A percentile compares a stretch with the other conserved stretches of the same genome.
These are phyloP conservation scores for Venturiaceae sp. DNA, from an alignment of 2,329 filamentous ascomycete genomes.

Conservation along the genomic window DNA sequence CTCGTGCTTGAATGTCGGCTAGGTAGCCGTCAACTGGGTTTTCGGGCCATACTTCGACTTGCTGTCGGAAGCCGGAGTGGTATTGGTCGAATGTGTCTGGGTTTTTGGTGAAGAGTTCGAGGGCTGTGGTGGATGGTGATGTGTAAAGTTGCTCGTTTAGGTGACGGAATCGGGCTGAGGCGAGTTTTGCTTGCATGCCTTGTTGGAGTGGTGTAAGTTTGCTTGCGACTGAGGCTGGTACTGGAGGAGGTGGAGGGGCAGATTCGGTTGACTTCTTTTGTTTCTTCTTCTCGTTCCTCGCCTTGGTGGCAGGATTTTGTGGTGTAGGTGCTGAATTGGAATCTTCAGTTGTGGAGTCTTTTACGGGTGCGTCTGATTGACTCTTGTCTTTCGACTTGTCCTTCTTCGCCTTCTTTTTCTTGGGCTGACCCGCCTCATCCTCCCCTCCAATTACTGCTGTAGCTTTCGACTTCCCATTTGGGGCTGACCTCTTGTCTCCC, in stretches of 20 bases:
- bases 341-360: constrained; percentile 13
- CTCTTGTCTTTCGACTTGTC: constrained; percentile 27
- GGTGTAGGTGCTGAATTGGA: not conserved
- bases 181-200: constrained; percentile 88
- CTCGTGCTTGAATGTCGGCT: constrained; percentile 57
- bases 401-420: constrained; percentile 22
- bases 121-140: constrained; percentile 73
- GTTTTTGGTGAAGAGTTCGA: constrained; percentile 69
- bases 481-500: constrained; percentile 15
- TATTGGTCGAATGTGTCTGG: constrained; percentile 96
- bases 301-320: constrained; percentile 10
- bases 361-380: constrained; percentile 25
- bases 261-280: constrained; percentile 17
- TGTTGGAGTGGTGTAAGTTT: constrained; percentile 88
- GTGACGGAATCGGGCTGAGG: constrained; percentile 92
- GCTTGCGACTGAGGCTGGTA: constrained; percentile 17
- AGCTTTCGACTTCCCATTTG: constrained; percentile 11
- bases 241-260: constrained; percentile 31
- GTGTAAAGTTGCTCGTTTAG: constrained; percentile 97
- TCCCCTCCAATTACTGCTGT: constrained; percentile 10
- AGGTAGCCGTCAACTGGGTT: constrained; percentile 92
- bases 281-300: constrained; percentile 12
- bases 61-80: constrained; percentile 89
- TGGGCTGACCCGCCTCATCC: constrained; percentile 17
- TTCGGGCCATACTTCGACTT: constrained; percentile 92